Percentiles rank a stretch among this genome's conserved stretches.
These are phyloP conservation scores for Hymenoscyphus albidus DNA, from an alignment of 2,329 filamentous ascomycete genomes.

Conservation along the genomic window DNA sequence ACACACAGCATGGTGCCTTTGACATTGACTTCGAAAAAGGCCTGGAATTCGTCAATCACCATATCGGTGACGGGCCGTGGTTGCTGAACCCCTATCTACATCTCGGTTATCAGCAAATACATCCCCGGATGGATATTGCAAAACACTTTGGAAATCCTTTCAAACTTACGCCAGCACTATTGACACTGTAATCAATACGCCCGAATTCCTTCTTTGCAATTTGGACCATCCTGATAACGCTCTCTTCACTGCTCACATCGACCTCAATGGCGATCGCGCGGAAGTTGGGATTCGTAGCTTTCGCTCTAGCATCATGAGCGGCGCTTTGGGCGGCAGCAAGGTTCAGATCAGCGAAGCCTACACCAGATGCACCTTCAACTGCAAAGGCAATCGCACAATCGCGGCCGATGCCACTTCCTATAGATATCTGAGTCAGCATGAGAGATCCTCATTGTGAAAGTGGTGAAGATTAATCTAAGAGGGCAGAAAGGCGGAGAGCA, in stretches of 20 bases:
- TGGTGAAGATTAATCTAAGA: background rate
- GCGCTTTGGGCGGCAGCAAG: background rate
- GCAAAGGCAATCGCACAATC: constrained; percentile 4
- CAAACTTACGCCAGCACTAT: constrained; percentile 3
- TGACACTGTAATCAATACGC: constrained; percentile 1
- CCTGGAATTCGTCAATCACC: background rate
- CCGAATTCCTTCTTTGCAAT: background rate
- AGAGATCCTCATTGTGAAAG: background rate
- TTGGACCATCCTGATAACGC: background rate
- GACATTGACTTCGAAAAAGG: constrained; percentile 7
- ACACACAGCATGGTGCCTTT: constrained; percentile 5
- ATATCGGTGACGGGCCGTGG: background rate
- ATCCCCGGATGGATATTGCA: background rate
- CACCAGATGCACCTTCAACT: background rate
- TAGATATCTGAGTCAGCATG: background rate
- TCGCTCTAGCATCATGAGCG: background rate
- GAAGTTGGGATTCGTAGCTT: background rate
- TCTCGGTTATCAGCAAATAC: background rate
- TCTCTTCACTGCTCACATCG: constrained; percentile 2
- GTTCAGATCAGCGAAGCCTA: constrained; percentile 3
- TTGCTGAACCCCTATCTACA: constrained; percentile 1
- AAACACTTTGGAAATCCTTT: background rate
- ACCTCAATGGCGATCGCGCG: background rate
- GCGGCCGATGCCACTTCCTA: constrained; percentile 6
- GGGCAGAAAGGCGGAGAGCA: background rate